Conservation (phyloP, 345 rosid species). For the Toxicodendron radicans region DNA sequence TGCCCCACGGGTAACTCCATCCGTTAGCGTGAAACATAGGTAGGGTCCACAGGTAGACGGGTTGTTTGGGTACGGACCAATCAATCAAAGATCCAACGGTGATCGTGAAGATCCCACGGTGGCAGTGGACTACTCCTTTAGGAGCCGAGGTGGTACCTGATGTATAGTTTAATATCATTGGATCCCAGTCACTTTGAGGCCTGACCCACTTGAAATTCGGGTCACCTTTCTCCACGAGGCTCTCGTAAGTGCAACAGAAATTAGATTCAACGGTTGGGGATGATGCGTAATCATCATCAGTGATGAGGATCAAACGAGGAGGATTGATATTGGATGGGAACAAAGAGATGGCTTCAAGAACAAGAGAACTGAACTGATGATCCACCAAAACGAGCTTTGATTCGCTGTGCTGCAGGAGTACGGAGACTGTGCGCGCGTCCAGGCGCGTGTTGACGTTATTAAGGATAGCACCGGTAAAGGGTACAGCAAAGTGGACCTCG, state of each 20-base stretch:
- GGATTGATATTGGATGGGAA: slow-evolving; percentile 28
- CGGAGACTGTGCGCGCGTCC: slow-evolving; percentile 66
- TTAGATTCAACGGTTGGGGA: slow-evolving; percentile 14
- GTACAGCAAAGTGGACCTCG: slow-evolving; percentile 89
- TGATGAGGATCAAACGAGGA: slow-evolving; percentile 53
- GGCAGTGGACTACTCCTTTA: slow-evolving; percentile 82
- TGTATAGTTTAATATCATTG: slow-evolving; percentile 68
- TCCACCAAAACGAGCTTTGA: slow-evolving; percentile 77
- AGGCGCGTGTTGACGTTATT: slow-evolving; percentile 87
- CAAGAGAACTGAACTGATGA: slow-evolving; percentile 33
- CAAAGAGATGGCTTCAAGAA: slow-evolving; percentile 53
- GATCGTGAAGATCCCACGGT: slow-evolving; percentile 60
- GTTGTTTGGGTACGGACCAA: slow-evolving; percentile 58
- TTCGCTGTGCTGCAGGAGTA: slow-evolving; percentile 63
- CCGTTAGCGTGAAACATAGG: slow-evolving; percentile 93
- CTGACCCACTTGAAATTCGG: slow-evolving; percentile 48
- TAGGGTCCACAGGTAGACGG: slow-evolving; percentile 83
- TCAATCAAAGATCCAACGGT: slow-evolving; percentile 52
- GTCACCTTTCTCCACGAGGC: slow-evolving; percentile 50
- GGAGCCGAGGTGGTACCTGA: slow-evolving; percentile 93
- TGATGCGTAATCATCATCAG: slow-evolving; percentile 28
- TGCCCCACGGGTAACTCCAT: slow-evolving; percentile 74
- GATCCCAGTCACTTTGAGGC: slow-evolving; percentile 66
- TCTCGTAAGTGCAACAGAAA: slow-evolving; percentile 47
- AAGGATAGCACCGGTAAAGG: slow-evolving; percentile 77